Evolutionary conservation across 2,329 filamentous ascomycete species (phyloP).

Genomic region (Arthroderma uncinatum): DNA sequence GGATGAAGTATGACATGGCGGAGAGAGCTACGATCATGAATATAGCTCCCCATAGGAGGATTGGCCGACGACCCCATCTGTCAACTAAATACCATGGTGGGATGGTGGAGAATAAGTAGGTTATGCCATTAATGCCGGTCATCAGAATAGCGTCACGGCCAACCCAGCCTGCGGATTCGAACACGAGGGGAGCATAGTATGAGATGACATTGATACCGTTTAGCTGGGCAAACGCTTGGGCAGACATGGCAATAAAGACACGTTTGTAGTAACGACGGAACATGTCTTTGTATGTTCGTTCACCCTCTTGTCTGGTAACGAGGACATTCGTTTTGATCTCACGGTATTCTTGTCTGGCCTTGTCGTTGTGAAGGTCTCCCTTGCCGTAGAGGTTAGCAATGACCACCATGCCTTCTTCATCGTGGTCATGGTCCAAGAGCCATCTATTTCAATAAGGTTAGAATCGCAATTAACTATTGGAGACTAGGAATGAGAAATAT

Average conservation of each 20-base stretch:
- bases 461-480: conserved; percentile 12
- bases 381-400: conserved; percentile 95
- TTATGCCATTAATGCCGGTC: conserved; percentile 91
- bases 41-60: conserved; percentile 78
- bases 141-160: conserved; percentile 87
- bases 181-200: conserved; percentile 93
- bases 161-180: conserved; percentile 91
- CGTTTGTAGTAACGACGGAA: conserved; percentile 84
- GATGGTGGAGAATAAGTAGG: conserved; percentile 83
- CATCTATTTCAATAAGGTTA: conserved; percentile 48
- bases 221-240: conserved; percentile 86
- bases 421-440: conserved; percentile 93
- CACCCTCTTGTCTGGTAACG: conserved; percentile 84
- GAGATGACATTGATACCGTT: conserved; percentile 99
- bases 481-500: conserved; percentile 18
- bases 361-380: conserved; percentile 85
- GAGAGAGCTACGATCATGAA: conserved; percentile 84
- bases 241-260: conserved; percentile 97
- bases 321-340: conserved; percentile 99
- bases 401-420: conserved; percentile 95
- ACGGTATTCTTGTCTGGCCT: conserved; percentile 89
- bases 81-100: conserved; percentile 97
- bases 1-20: conserved; percentile 89
- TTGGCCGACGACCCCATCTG: conserved; percentile 75
- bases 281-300: conserved; percentile 86